These are phyloP conservation scores for Sarocladium oryzae DNA, from an alignment of 2,329 filamentous ascomycete genomes.

Conservation along the genomic window DNA sequence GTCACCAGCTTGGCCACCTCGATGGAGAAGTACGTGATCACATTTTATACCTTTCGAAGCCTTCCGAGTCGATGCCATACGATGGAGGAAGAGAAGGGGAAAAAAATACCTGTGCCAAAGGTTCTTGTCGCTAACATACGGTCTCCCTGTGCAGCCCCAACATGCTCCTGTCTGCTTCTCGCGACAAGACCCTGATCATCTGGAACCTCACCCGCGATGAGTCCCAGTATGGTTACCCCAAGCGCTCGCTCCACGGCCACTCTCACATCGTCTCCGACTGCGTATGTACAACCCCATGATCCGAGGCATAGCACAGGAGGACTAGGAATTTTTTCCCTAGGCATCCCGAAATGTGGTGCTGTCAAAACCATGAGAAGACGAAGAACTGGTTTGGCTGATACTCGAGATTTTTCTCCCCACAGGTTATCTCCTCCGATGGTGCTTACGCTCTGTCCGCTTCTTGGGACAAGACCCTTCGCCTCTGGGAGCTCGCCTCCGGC, in stretches of 20 bases:
- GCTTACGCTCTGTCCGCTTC: slow-evolving; percentile 98
- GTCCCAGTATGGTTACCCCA: slow-evolving; percentile 96
- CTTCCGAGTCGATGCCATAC: slow-evolving; percentile 2
- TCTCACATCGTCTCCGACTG: slow-evolving; percentile 99
- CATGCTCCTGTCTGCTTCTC: slow-evolving; percentile 96
- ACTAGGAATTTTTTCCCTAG: too few species aligned
- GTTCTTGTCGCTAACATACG: slow-evolving; percentile 15
- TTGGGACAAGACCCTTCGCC: slow-evolving; percentile 99
- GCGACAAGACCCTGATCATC: slow-evolving; percentile 99
- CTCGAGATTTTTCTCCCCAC: slow-evolving; percentile 14
- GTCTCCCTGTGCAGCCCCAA: slow-evolving; percentile 62
- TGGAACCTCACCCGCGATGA: slow-evolving; percentile 99
- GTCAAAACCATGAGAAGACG: too few species aligned
- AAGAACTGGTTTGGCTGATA: slow-evolving; percentile 2
- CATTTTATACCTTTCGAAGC: not conserved
- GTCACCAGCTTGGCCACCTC: slow-evolving; percentile 98
- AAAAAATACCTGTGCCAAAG: not conserved
- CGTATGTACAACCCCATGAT: slow-evolving; percentile 55
- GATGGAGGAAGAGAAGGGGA: slow-evolving; percentile 1
- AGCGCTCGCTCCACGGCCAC: slow-evolving; percentile 97
- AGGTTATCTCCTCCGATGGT: slow-evolving; percentile 99
- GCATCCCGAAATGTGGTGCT: too few species aligned
- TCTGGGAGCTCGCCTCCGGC: slow-evolving; percentile 98
- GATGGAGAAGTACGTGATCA: slow-evolving; percentile 85
- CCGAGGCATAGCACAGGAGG: too few species aligned